Conservation (phyloP, 2,329 filamentous ascomycete species). For the Trichoderma atrobrunneum region DNA sequence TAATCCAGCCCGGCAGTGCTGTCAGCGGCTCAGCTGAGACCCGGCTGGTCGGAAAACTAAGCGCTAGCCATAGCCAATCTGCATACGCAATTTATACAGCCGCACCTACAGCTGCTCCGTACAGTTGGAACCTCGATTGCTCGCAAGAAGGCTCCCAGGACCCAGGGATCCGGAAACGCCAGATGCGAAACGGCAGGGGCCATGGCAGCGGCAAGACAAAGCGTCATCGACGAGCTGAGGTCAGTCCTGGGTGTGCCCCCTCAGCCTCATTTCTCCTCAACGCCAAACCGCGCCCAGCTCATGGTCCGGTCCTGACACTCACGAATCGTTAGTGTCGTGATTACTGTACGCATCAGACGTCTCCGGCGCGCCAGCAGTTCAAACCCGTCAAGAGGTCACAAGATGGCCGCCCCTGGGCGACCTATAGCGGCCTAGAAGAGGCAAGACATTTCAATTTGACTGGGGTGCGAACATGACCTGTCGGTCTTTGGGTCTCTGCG, state of each 20-base stretch:
- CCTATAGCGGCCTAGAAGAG: not conserved
- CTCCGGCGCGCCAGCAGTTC: not conserved
- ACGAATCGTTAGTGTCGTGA: conserved; percentile 5
- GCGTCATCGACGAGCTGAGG: conserved; percentile 1
- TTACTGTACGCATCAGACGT: not conserved
- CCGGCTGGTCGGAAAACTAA: conserved; percentile 10
- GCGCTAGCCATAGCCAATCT: conserved; percentile 14
- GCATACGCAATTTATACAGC: conserved; percentile 11
- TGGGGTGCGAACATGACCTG: not conserved
- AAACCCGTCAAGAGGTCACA: conserved; percentile 1
- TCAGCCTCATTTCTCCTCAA: conserved; percentile 11
- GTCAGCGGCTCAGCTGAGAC: conserved; percentile 14
- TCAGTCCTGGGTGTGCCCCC: not conserved
- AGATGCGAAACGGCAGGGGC: conserved; percentile 6
- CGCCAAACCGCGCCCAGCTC: conserved; percentile 12
- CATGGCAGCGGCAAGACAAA: not conserved
- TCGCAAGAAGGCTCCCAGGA: not conserved
- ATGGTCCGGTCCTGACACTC: not conserved
- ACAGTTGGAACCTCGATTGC: not conserved
- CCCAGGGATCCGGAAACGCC: conserved; percentile 3
- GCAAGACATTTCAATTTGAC: conserved; percentile 9
- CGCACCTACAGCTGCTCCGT: not conserved
- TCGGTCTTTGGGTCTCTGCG: not conserved
- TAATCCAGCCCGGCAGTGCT: conserved; percentile 6
- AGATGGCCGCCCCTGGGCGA: conserved; percentile 3